These are phyloP conservation scores for Crucihimalaya himalaica DNA, from an alignment of 345 rosid species.

Conservation along the genomic window DNA sequence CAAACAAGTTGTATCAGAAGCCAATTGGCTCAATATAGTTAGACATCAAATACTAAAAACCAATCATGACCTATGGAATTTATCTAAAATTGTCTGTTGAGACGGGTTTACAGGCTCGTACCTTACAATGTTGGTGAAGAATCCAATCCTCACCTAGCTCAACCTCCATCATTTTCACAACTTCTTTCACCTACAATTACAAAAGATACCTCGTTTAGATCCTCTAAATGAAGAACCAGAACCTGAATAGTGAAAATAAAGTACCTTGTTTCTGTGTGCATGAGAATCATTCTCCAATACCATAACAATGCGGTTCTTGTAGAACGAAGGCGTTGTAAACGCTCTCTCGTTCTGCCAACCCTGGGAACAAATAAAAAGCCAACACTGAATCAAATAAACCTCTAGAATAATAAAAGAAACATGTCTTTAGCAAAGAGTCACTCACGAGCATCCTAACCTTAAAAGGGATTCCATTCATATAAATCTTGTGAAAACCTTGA, in stretches of 20 bases:
- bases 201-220: background rate
- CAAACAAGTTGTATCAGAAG: background rate
- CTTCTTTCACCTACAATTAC: constrained; percentile 63
- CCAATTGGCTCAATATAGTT: background rate
- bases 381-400: background rate
- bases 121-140: constrained; percentile 72
- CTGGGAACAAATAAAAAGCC: constrained; percentile 42
- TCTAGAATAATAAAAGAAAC: background rate
- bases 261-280: constrained; percentile 70
- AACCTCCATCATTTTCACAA: constrained; percentile 74
- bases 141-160: constrained; percentile 88
- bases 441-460: constrained; percentile 45
- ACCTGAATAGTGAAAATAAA: background rate
- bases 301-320: constrained; percentile 54
- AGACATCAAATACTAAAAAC: background rate
- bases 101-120: constrained; percentile 22
- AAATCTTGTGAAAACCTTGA: constrained; percentile 59
- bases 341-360: constrained; percentile 69
- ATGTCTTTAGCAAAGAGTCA: background rate
- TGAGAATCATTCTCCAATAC: constrained; percentile 57
- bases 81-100: background rate
- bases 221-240: constrained; percentile 21
- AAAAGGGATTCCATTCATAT: constrained; percentile 68
- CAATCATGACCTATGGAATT: constrained; percentile 1
- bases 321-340: constrained; percentile 37